These are phyloP conservation scores for Dipteronia dyeriana DNA, from an alignment of 345 rosid species.

Conservation along the genomic window DNA sequence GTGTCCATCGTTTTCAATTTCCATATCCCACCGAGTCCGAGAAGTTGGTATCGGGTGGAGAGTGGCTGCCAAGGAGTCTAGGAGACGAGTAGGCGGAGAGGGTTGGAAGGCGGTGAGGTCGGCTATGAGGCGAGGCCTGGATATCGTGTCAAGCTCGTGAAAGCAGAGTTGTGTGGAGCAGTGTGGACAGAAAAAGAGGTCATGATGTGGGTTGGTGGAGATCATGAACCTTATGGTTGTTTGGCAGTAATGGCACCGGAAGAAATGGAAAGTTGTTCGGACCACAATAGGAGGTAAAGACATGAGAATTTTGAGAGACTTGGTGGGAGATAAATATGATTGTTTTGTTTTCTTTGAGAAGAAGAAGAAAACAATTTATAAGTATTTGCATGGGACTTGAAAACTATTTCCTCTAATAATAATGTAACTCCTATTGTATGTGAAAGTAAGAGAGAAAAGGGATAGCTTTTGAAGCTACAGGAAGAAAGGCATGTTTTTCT, in stretches of 20 bases:
- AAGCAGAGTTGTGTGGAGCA: conserved; percentile 42
- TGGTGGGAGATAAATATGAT: background rate
- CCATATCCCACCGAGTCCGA: conserved; percentile 38
- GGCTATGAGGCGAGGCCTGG: conserved; percentile 31
- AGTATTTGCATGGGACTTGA: background rate
- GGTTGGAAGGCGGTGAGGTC: conserved; percentile 14
- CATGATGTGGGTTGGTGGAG: conserved; percentile 31
- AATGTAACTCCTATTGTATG: no score
- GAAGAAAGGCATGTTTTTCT: conserved; percentile 10
- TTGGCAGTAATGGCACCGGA: conserved; percentile 66
- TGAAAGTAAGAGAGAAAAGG: conserved; percentile 1
- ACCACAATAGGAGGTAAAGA: conserved; percentile 27
- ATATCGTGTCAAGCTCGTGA: conserved; percentile 51
- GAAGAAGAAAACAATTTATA: conserved; percentile 2
- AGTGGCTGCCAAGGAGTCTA: conserved; percentile 27
- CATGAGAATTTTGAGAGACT: conserved; percentile 6
- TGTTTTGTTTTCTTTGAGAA: background rate
- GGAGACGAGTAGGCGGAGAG: conserved; percentile 16
- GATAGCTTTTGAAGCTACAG: conserved; percentile 17
- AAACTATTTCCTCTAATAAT: no score
- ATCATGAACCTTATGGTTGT: conserved; percentile 45
- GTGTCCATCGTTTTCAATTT: conserved; percentile 20
- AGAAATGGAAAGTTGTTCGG: conserved; percentile 69
- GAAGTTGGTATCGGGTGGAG: background rate
- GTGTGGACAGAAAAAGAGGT: conserved; percentile 45